phyloP scores from a whole-genome alignment of 2,329 filamentous ascomycete species.

The Colletotrichum plurivorum region DNA sequence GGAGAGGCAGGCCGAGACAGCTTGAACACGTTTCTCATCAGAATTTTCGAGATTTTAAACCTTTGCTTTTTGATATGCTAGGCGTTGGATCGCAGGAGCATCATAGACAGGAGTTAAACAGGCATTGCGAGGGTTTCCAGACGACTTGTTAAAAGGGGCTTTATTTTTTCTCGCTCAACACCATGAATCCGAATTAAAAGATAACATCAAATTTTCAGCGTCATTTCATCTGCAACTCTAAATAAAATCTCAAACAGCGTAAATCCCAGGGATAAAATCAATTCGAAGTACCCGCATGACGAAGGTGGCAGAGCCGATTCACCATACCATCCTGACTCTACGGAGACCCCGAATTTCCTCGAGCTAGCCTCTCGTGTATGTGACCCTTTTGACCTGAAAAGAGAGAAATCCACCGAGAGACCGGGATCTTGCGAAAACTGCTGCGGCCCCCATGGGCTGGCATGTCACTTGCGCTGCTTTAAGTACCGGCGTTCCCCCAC shows the following conservation, averaged over 20 bases:
- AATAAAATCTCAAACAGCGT: no score
- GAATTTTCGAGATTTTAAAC: background rate
- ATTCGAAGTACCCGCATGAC: background rate
- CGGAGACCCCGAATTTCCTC: slow-evolving; percentile 3
- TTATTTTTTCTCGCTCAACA: no score
- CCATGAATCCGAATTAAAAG: no score
- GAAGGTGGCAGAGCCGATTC: background rate
- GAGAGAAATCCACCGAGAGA: background rate
- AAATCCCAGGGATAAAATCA: no score
- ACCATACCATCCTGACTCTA: background rate
- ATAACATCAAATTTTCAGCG: no score
- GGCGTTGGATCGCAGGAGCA: no score
- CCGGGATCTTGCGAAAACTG: slow-evolving; percentile 11
- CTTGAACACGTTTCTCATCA: background rate
- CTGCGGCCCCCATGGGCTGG: slow-evolving; percentile 6
- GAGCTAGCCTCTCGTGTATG: slow-evolving; percentile 7
- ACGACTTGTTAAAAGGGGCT: no score
- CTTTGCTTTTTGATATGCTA: no score
- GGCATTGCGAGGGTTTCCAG: no score
- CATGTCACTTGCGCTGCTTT: slow-evolving; percentile 19
- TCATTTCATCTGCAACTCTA: no score
- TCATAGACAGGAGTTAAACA: no score
- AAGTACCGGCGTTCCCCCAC: slow-evolving; percentile 12
- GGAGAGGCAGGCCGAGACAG: background rate
- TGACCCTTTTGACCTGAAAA: slow-evolving; percentile 2